Evolutionary conservation across 371 early-diverging fungal genomes (phyloP).

Genomic region (Choanephora cucurbitarum): DNA sequence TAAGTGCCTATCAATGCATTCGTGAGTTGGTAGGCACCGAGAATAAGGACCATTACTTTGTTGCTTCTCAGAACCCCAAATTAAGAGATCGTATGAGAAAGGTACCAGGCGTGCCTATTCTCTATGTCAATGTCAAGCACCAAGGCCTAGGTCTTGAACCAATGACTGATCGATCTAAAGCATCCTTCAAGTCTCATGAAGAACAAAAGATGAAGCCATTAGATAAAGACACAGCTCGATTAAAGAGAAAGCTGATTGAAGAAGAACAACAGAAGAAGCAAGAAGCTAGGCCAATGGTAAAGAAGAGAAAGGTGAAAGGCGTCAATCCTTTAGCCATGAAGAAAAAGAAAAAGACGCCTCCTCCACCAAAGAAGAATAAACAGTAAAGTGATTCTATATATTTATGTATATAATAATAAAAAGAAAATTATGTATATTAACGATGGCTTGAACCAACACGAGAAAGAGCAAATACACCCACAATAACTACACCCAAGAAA

Average conservation of each 20-base stretch:
- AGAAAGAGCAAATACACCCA: conserved; percentile 60
- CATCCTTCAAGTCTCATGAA: conserved; percentile 13
- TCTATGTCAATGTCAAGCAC: conserved; percentile 72
- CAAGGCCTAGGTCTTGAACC: conserved; percentile 71
- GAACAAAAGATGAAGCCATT: conserved; percentile 60
- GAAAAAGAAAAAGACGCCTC: conserved; percentile 61
- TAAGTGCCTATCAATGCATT: conserved; percentile 76
- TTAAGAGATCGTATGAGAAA: conserved; percentile 67
- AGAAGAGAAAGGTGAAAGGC: conserved; percentile 58
- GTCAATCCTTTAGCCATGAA: conserved; percentile 88
- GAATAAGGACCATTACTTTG: conserved; percentile 81
- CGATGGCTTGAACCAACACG: conserved; percentile 29
- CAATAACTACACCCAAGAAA: conserved; percentile 58
- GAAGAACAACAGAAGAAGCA: conserved; percentile 10
- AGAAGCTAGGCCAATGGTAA: conserved; percentile 11
- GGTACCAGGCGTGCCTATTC: conserved; percentile 84
- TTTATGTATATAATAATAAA: too few relatives aligned
- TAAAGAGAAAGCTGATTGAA: conserved; percentile 38
- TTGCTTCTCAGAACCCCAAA: conserved; percentile 76
- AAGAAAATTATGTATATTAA: neutral
- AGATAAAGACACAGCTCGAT: conserved; percentile 47
- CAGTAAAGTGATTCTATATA: neutral
- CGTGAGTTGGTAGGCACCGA: conserved; percentile 64
- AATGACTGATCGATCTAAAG: conserved; percentile 43
- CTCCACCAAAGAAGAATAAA: conserved; percentile 30